These are phyloP conservation scores for Lentinula aciculospora DNA, from an alignment of 768 basidiomycete genomes.

Conservation along the genomic window DNA sequence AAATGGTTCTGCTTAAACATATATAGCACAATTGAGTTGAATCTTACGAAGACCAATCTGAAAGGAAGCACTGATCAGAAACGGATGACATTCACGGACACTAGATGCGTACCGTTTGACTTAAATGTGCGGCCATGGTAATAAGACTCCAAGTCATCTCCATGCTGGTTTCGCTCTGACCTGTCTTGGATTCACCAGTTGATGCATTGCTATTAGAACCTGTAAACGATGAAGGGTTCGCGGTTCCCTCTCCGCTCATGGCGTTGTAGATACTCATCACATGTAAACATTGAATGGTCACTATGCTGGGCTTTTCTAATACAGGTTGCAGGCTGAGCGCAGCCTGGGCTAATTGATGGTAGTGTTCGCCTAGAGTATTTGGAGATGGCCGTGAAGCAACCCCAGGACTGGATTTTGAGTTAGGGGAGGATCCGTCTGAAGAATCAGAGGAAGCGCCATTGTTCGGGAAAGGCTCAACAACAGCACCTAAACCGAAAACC, in stretches of 20 bases:
- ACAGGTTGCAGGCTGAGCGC: slow-evolving; percentile 65
- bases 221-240: not conserved
- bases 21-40: too few species aligned
- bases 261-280: slow-evolving; percentile 65
- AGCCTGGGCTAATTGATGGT: slow-evolving; percentile 57
- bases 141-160: slow-evolving; percentile 68
- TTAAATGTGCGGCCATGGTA: slow-evolving; percentile 58
- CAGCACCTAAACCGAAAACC: slow-evolving; percentile 48
- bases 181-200: slow-evolving; percentile 24
- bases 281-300: slow-evolving; percentile 67
- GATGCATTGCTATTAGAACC: not conserved
- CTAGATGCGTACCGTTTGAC: slow-evolving; percentile 49
- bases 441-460: not conserved
- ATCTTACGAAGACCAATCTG: slow-evolving; percentile 51
- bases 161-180: slow-evolving; percentile 61
- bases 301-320: slow-evolving; percentile 64
- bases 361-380: slow-evolving; percentile 51
- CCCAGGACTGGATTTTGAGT: not conserved
- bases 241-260: slow-evolving; percentile 42
- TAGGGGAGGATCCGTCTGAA: not conserved
- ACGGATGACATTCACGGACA: not conserved
- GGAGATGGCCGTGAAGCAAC: not conserved
- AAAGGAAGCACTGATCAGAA: not conserved
- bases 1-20: not conserved
- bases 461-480: slow-evolving; percentile 30